Conservation (phyloP, 2,329 filamentous ascomycete species). For the Trichoderma gracile region DNA sequence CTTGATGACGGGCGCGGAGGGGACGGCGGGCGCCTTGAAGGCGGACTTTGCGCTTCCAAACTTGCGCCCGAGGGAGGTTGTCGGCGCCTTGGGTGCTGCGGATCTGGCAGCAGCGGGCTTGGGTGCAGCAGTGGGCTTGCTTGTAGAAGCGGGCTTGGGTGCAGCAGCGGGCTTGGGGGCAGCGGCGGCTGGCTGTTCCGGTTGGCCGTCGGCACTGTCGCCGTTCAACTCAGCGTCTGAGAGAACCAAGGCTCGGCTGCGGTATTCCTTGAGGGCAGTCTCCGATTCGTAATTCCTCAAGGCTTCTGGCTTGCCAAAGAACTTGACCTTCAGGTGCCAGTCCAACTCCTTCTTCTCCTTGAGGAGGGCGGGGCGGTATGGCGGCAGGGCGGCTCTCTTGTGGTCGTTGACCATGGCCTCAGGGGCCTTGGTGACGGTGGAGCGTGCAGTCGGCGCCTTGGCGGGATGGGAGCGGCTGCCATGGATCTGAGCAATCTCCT, state of each 20-base stretch:
- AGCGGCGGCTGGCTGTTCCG: conserved; percentile 15
- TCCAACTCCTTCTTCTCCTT: conserved; percentile 30
- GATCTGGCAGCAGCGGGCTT: conserved; percentile 11
- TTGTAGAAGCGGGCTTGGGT: not conserved
- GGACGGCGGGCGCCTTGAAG: conserved; percentile 5
- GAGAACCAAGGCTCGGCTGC: conserved; percentile 43
- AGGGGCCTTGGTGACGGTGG: conserved; percentile 52
- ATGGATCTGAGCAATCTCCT: conserved; percentile 52
- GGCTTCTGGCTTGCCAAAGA: no score
- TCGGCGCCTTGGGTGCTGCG: not conserved
- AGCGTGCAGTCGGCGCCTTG: conserved; percentile 36
- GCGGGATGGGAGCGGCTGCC: conserved; percentile 45
- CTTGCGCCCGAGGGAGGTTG: conserved; percentile 13
- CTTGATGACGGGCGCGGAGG: not conserved
- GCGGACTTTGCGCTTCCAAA: conserved; percentile 22
- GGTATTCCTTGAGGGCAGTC: conserved; percentile 37
- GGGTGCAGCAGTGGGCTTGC: no score
- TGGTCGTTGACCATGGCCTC: conserved; percentile 56
- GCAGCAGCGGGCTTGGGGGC: conserved; percentile 19
- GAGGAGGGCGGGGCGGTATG: conserved; percentile 32
- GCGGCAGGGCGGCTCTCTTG: conserved; percentile 46
- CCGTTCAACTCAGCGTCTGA: conserved; percentile 44
- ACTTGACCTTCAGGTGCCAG: conserved; percentile 23
- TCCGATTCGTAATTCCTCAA: no score
- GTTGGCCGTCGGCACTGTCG: conserved; percentile 31